phyloP scores from a whole-genome alignment of 306 rosid genomes.

The Heteromeles arbutifolia region DNA sequence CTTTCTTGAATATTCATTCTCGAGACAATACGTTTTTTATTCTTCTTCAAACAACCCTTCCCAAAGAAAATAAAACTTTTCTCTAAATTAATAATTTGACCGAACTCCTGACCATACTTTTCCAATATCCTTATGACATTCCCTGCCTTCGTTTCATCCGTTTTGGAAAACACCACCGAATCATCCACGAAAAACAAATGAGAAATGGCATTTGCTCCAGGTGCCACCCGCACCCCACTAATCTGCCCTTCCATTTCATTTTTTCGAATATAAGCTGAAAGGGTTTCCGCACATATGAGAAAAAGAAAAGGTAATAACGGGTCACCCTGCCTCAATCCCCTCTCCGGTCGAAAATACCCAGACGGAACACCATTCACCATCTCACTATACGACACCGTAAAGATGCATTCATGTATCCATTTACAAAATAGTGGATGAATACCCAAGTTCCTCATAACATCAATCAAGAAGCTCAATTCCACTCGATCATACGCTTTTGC shows the following conservation, averaged over 20 bases:
- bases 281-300: not conserved
- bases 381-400: not conserved
- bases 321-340: not conserved
- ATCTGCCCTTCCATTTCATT: not conserved
- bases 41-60: too few relatives aligned
- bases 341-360: fast-evolving
- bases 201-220: not conserved
- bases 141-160: not conserved
- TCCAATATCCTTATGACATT: not conserved
- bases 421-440: not conserved
- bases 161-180: not conserved
- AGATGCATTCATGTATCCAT: not conserved
- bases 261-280: fast-evolving
- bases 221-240: not conserved
- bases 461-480: not conserved
- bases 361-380: not conserved
- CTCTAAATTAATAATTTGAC: too few relatives aligned
- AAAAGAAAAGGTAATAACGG: not conserved
- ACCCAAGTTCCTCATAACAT: not conserved
- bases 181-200: not conserved
- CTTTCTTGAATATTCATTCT: too few relatives aligned
- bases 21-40: too few relatives aligned
- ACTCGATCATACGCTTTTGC: not conserved
- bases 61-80: too few relatives aligned
- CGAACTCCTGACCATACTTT: not conserved